A percentile compares a stretch with the other conserved stretches of the same genome.
phyloP scores from a whole-genome alignment of 2,329 filamentous ascomycete genomes.

The Stagonosporopsis tanaceti region DNA sequence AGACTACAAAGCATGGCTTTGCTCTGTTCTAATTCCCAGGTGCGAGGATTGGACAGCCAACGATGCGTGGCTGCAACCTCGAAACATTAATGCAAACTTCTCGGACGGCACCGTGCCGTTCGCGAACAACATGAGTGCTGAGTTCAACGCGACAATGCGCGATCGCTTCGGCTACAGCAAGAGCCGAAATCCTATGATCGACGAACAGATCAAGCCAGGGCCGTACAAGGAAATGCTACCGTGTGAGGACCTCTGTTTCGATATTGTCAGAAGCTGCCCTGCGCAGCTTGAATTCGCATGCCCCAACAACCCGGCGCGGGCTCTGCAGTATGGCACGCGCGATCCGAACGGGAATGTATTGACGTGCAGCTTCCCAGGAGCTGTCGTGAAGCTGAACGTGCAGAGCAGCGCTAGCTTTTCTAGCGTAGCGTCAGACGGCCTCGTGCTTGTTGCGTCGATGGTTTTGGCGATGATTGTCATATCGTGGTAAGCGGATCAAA shows the following conservation, averaged over 20 bases:
- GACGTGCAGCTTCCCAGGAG: slow-evolving; percentile 53
- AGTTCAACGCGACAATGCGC: slow-evolving; percentile 35
- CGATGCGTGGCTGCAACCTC: slow-evolving; percentile 63
- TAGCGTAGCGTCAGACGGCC: not conserved
- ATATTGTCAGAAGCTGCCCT: slow-evolving; percentile 85
- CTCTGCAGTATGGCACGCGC: slow-evolving; percentile 37
- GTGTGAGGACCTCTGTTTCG: slow-evolving; percentile 86
- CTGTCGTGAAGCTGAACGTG: slow-evolving; percentile 50
- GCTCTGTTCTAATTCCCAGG: slow-evolving; percentile 88
- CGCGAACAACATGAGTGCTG: slow-evolving; percentile 22
- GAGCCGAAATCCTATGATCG: slow-evolving; percentile 77
- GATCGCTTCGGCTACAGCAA: slow-evolving; percentile 56
- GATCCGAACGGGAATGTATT: slow-evolving; percentile 27
- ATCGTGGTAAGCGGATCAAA: slow-evolving; percentile 6
- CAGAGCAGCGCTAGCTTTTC: slow-evolving; percentile 22
- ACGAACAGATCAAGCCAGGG: slow-evolving; percentile 75
- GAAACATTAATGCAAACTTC: slow-evolving; percentile 75
- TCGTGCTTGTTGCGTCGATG: slow-evolving; percentile 21
- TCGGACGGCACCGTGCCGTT: slow-evolving; percentile 67
- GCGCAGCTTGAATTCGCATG: slow-evolving; percentile 78
- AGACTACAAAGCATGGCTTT: slow-evolving; percentile 95
- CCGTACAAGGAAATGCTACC: slow-evolving; percentile 95
- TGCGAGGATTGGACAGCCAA: slow-evolving; percentile 80
- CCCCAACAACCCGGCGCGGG: slow-evolving; percentile 56
- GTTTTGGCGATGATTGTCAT: slow-evolving; percentile 15